phyloP scores from a whole-genome alignment of 768 basidiomycete species.

The Pleurotus pulmonarius region DNA sequence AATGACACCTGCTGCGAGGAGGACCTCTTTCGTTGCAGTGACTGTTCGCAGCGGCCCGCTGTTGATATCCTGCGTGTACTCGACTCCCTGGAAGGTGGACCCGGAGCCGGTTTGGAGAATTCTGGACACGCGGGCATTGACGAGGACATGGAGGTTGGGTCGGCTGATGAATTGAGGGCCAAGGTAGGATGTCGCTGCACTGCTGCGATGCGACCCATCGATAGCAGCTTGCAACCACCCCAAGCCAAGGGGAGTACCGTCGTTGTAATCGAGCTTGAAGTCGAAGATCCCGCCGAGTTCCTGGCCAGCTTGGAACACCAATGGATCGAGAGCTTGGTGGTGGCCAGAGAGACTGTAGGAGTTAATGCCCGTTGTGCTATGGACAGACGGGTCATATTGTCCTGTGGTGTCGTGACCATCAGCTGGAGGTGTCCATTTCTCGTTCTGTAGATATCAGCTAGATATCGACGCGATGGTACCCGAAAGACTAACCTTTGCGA shows the following conservation, averaged over 20 bases:
- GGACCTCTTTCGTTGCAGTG: conserved; percentile 17
- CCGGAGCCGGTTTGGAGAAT: conserved; percentile 3
- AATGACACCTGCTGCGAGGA: conserved; percentile 25
- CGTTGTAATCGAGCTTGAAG: conserved; percentile 25
- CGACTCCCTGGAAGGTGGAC: conserved; percentile 15
- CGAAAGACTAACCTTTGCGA: conserved; percentile 16
- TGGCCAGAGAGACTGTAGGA: conserved; percentile 21
- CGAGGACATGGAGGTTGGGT: conserved; percentile 21
- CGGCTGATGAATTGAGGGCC: conserved; percentile 18
- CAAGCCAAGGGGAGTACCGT: conserved; percentile 25
- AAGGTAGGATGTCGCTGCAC: conserved; percentile 22
- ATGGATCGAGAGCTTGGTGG: conserved; percentile 13
- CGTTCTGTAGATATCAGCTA: conserved; percentile 18
- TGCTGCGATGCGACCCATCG: conserved; percentile 14
- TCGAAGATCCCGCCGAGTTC: conserved; percentile 19
- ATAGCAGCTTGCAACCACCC: conserved; percentile 19
- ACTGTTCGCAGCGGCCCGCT: neutral
- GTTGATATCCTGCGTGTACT: conserved; percentile 11
- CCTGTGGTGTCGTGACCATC: conserved; percentile 25
- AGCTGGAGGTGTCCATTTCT: conserved; percentile 20
- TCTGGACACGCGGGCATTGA: conserved; percentile 14
- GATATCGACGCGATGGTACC: neutral
- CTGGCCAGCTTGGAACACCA: conserved; percentile 18
- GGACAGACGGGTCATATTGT: conserved; percentile 23
- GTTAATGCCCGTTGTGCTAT: conserved; percentile 21